These are phyloP conservation scores for Diaporthe longicolla DNA, from an alignment of 2,329 filamentous ascomycete species.

Conservation along the genomic window DNA sequence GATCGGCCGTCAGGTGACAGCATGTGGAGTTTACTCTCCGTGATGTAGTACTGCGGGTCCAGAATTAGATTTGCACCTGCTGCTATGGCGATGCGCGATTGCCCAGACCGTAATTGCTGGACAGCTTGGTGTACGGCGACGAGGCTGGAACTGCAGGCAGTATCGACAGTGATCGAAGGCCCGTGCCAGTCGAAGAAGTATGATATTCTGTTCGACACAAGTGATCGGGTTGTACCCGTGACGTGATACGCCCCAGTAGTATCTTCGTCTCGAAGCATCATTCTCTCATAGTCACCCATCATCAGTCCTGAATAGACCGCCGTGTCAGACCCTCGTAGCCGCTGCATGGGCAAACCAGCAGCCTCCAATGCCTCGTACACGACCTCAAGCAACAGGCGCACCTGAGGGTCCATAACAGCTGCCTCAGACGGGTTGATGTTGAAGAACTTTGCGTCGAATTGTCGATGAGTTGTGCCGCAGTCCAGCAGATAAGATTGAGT, in stretches of 20 bases:
- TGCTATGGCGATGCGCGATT: slow-evolving; percentile 51
- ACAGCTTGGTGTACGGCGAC: slow-evolving; percentile 33
- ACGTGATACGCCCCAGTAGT: slow-evolving; percentile 47
- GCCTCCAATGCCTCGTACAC: slow-evolving; percentile 46
- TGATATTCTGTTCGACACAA: slow-evolving; percentile 32
- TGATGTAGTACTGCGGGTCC: slow-evolving; percentile 53
- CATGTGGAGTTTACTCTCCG: slow-evolving; percentile 54
- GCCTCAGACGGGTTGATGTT: slow-evolving; percentile 45
- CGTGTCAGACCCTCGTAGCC: slow-evolving; percentile 45
- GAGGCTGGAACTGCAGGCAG: too few species aligned
- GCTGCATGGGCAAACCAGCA: slow-evolving; percentile 42
- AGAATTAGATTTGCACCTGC: slow-evolving; percentile 54
- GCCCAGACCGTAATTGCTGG: slow-evolving; percentile 51
- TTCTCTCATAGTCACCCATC: slow-evolving; percentile 46
- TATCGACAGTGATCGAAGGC: too few species aligned
- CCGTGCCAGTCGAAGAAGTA: too few species aligned
- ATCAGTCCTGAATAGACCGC: slow-evolving; percentile 49
- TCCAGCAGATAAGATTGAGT: slow-evolving; percentile 44
- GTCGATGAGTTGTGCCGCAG: slow-evolving; percentile 42
- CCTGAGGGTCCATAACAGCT: slow-evolving; percentile 41
- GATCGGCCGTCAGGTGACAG: slow-evolving; percentile 55
- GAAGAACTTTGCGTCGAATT: slow-evolving; percentile 48
- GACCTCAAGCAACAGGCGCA: slow-evolving; percentile 41
- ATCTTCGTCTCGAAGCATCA: slow-evolving; percentile 40
- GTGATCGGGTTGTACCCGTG: slow-evolving; percentile 52